Conservation (phyloP, 106 monocot genomes). For the Dioscorea alata region DNA sequence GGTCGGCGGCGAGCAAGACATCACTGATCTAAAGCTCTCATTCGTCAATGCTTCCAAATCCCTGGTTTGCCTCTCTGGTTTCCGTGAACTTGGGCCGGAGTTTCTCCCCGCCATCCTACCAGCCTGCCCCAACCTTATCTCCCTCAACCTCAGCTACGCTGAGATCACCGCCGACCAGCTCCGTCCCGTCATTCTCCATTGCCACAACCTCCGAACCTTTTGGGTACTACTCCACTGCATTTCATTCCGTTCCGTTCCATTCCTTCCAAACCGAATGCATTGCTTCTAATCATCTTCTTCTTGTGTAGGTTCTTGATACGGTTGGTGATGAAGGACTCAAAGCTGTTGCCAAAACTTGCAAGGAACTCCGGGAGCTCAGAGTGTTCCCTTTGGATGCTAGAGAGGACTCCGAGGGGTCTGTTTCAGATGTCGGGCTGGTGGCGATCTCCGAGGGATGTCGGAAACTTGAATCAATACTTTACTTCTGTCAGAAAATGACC, state of each 20-base stretch:
- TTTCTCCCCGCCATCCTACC: constrained; percentile 52
- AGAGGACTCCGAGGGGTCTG: constrained; percentile 51
- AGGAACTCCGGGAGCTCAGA: constrained; percentile 48
- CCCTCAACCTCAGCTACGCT: constrained; percentile 62
- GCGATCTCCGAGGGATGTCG: constrained; percentile 78
- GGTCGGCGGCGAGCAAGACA: background rate
- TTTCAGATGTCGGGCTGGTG: constrained; percentile 59
- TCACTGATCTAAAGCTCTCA: constrained; percentile 10
- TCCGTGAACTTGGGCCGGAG: constrained; percentile 33
- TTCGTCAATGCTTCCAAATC: constrained; percentile 33
- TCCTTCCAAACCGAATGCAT: constrained; percentile 15
- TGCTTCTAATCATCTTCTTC: constrained; percentile 3
- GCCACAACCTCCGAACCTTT: constrained; percentile 61
- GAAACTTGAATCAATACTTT: constrained; percentile 72
- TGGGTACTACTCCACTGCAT: constrained; percentile 32
- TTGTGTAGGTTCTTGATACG: constrained; percentile 45
- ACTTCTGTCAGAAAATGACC: constrained; percentile 82
- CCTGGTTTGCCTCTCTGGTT: constrained; percentile 53
- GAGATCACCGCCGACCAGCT: constrained; percentile 37
- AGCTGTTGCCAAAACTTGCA: constrained; percentile 60
- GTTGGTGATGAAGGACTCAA: constrained; percentile 53
- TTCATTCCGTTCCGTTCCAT: no score
- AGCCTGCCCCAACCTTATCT: constrained; percentile 49
- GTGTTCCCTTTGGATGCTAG: constrained; percentile 47
- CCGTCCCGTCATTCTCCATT: constrained; percentile 42